Evolutionary conservation across 2,329 filamentous ascomycete species (phyloP), one percentile per base, ranked within the genome.

Genomic region (Nothophaeocryptopus gaeumannii): DNA sequence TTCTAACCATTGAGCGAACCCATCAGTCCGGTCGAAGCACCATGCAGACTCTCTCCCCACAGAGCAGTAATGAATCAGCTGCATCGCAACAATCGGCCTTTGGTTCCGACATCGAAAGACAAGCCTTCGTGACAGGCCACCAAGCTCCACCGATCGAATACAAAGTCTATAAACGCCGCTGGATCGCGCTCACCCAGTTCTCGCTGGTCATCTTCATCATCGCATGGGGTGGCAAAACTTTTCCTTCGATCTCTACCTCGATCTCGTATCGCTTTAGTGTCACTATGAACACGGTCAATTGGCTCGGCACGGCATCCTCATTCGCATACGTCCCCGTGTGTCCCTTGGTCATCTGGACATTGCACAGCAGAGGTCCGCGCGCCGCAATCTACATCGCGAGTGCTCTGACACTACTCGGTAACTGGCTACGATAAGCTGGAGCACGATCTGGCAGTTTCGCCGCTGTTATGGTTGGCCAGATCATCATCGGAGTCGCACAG

Each of bases 401-500:
- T 8, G 71, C 83, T 0, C 78, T 96, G 31, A 75, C 91, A 29
- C 77, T 96, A 7, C 59, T 84, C 1, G 91, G 91, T 1, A 96
- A 95, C 71, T 95, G 92, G 89, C 78, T 96, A n/a, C 53, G 55
- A 13, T 62, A 60, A 46, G 58, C 56, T 32, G 59, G 58, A 10
- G 47, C 58, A 9, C 50, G 56, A 30, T 43, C 53, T n/a, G 44
- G 86, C 42, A 78, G 75, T 58, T 93, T 86, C 64, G 83, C 83
- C 36, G 77, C 86, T 42, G 83, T 88, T 55, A 88, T 96, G 85
- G 83, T 92, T 59, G 91, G 90, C 5, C 90, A 96, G 72, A 85
- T 96, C 66, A 68, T 96, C 51, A 88, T 86, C 42, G 30, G 39
- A 9, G 76, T 96, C 32, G 83, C 88, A 1, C 91, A 96, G 66